Percentiles rank a stretch among this genome's conserved stretches.
Conservation (phyloP, 2,329 filamentous ascomycete species). For the Corinectria fuckeliana region DNA sequence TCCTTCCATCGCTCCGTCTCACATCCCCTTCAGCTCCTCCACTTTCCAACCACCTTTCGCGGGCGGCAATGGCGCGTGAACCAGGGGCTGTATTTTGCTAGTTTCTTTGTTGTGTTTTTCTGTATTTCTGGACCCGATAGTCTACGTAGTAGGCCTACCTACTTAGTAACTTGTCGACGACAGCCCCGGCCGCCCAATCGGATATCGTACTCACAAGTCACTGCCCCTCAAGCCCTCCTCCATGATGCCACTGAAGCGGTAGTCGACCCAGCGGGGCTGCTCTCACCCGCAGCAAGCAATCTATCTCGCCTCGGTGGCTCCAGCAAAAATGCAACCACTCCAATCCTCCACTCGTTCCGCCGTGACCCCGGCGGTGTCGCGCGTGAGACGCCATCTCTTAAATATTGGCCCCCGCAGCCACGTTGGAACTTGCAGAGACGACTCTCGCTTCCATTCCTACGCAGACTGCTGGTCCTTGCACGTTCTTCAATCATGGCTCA, state of each 20-base stretch:
- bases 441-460: neutral
- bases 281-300: neutral
- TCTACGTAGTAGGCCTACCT: too few species aligned
- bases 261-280: too few species aligned
- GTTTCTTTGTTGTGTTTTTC: too few species aligned
- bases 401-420: neutral
- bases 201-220: too few species aligned
- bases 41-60: neutral
- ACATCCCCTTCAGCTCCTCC: constrained; percentile 8
- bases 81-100: too few species aligned
- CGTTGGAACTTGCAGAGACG: neutral
- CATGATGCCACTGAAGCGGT: too few species aligned
- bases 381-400: too few species aligned
- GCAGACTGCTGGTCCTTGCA: constrained; percentile 4
- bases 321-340: neutral
- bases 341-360: neutral
- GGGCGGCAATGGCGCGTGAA: neutral
- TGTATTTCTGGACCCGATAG: neutral
- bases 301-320: neutral
- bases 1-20: neutral
- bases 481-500: constrained; percentile 21
- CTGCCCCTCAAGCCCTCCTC: neutral
- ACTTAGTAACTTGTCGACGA: neutral
- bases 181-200: neutral
- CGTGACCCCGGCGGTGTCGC: neutral